Conservation (phyloP, 306 rosid genomes). For the Rosa lucieae region DNA sequence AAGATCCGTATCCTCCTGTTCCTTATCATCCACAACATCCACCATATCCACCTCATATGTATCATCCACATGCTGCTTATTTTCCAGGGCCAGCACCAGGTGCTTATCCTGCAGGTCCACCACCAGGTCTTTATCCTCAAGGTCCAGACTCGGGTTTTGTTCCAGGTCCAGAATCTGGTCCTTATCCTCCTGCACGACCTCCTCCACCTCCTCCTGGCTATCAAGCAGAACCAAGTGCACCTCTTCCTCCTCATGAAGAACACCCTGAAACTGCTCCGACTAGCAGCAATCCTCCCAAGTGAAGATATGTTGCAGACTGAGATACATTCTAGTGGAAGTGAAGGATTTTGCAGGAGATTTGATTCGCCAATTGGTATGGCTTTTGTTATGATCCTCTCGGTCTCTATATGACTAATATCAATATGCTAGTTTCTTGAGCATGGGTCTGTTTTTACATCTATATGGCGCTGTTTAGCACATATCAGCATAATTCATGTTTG, state of each 20-base stretch:
- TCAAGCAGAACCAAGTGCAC: not conserved
- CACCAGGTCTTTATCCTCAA: not conserved
- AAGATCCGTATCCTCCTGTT: not conserved
- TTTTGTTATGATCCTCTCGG: no score
- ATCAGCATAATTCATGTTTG: no score
- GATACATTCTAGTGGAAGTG: not conserved
- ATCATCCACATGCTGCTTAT: not conserved
- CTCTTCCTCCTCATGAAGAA: not conserved
- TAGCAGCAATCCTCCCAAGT: conserved; percentile 3
- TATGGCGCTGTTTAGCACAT: no score
- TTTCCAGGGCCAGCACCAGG: not conserved
- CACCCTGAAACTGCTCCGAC: not conserved
- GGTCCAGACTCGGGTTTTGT: not conserved
- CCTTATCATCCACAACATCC: conserved; percentile 37
- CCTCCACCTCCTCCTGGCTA: not conserved
- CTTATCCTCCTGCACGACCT: not conserved
- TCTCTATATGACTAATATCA: no score
- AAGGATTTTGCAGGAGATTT: not conserved
- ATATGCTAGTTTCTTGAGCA: no score
- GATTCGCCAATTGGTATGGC: not conserved
- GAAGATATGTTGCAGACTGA: not conserved
- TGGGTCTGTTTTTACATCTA: no score
- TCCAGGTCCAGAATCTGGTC: conserved; percentile 1
- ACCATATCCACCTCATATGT: not conserved
- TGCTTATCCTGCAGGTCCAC: not conserved